These are phyloP conservation scores for Xerocomus brunneocitrinus DNA, from an alignment of 768 basidiomycete species.

Conservation along the genomic window DNA sequence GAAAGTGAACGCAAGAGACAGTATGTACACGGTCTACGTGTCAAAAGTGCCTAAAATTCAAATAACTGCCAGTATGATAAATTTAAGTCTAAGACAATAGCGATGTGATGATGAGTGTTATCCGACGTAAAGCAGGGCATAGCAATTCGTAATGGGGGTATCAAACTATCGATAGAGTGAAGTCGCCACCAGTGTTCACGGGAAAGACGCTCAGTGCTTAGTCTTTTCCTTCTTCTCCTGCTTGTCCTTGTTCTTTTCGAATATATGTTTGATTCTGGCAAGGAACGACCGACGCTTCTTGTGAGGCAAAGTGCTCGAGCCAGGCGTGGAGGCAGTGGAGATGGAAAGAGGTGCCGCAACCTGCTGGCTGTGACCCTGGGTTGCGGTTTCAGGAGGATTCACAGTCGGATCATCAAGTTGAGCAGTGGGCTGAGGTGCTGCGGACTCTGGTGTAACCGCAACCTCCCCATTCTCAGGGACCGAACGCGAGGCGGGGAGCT, in stretches of 20 bases:
- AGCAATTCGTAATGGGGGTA: constrained; percentile 14
- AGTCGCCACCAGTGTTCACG: neutral
- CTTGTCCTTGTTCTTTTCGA: constrained; percentile 45
- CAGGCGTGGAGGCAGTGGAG: constrained; percentile 20
- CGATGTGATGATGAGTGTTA: constrained; percentile 6
- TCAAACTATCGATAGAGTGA: neutral
- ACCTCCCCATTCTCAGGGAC: constrained; percentile 1
- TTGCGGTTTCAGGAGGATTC: neutral
- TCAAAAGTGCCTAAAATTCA: neutral
- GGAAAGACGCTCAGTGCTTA: constrained; percentile 11
- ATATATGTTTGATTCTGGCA: constrained; percentile 48
- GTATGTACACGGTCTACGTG: constrained; percentile 20
- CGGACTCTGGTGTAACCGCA: neutral
- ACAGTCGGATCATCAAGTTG: neutral
- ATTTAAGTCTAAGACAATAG: constrained; percentile 15
- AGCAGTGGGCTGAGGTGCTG: neutral
- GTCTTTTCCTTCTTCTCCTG: constrained; percentile 35
- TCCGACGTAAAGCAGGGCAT: constrained; percentile 16
- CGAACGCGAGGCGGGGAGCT: neutral
- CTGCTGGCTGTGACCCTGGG: constrained; percentile 1
- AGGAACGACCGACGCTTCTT: constrained; percentile 56
- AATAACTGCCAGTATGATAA: constrained; percentile 19
- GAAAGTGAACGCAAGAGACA: constrained; percentile 1
- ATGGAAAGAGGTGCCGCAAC: constrained; percentile 1
- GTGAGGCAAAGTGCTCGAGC: constrained; percentile 34